phyloP scores from a whole-genome alignment of 192 early-diverging fungal species.

The Gamsiella multidivaricata region DNA sequence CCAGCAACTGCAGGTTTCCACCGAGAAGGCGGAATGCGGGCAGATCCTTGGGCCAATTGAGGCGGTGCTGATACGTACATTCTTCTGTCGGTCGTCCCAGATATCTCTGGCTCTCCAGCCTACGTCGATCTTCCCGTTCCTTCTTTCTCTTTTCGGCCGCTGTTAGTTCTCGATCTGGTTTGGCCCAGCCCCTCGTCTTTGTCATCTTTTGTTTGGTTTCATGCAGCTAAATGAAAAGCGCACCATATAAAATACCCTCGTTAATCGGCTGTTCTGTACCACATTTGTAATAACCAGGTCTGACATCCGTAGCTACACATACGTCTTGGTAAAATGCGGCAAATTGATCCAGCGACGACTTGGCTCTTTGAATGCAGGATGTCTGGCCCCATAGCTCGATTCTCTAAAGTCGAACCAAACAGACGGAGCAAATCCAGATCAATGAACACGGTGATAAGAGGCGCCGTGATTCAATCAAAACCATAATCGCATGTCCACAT shows the following conservation, averaged over 20 bases:
- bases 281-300: not conserved
- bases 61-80: conserved; percentile 10
- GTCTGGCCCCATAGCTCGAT: conserved; percentile 32
- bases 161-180: conserved; percentile 37
- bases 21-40: conserved; percentile 18
- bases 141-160: conserved; percentile 27
- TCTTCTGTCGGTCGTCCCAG: conserved; percentile 6
- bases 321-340: conserved; percentile 21
- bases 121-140: conserved; percentile 5
- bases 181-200: conserved; percentile 34
- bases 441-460: not conserved
- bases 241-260: not conserved
- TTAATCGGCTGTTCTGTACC: not conserved
- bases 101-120: conserved; percentile 16
- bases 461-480: too few species aligned
- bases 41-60: conserved; percentile 26
- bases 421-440: not conserved
- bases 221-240: conserved; percentile 6
- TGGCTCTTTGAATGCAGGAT: conserved; percentile 22
- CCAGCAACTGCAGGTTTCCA: conserved; percentile 13
- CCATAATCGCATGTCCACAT: too few species aligned
- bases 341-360: conserved; percentile 12
- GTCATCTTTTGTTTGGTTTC: conserved; percentile 17
- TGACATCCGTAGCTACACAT: conserved; percentile 5
- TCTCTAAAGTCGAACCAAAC: conserved; percentile 1